Evolutionary conservation across 2,329 filamentous ascomycete genomes (phyloP).

Genomic region (Orbilia quercus): DNA sequence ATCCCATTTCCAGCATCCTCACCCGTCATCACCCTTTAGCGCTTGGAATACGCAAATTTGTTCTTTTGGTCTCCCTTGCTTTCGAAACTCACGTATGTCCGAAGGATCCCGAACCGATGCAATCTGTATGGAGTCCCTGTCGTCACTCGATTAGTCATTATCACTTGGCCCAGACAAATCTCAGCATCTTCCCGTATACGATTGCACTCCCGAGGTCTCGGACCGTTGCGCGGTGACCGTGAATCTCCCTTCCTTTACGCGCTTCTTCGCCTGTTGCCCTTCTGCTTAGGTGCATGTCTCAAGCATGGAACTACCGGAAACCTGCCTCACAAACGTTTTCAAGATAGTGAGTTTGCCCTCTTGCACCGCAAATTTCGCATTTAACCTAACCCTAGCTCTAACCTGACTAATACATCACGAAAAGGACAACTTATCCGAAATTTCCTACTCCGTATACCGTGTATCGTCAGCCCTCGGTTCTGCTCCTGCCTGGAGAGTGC

Average conservation of each 20-base stretch:
- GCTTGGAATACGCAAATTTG: constrained; percentile 16
- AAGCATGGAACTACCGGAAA: constrained; percentile 57
- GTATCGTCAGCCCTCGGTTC: constrained; percentile 48
- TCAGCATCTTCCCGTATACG: constrained; percentile 51
- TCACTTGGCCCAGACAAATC: constrained; percentile 40
- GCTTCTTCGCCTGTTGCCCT: constrained; percentile 32
- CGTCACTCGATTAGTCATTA: constrained; percentile 50
- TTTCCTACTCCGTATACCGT: constrained; percentile 50
- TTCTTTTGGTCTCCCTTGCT: constrained; percentile 6
- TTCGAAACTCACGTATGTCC: constrained; percentile 37
- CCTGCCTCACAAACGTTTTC: constrained; percentile 56
- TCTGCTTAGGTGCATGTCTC: constrained; percentile 54
- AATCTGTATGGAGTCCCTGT: constrained; percentile 53
- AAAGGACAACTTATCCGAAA: constrained; percentile 55
- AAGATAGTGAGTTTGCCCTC: constrained; percentile 51
- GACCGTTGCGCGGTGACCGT: constrained; percentile 52
- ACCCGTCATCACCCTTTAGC: constrained; percentile 16
- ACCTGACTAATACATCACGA: constrained; percentile 19
- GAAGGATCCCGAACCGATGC: constrained; percentile 56
- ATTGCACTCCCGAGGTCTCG: constrained; percentile 52
- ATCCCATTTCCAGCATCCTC: constrained; percentile 29
- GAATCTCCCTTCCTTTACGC: constrained; percentile 38
- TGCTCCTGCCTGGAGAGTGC: constrained; percentile 49
- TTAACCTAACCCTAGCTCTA: constrained; percentile 24
- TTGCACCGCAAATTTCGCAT: constrained; percentile 2